Base-by-base conservation (phyloP, 179 eudicot species). In the Amaranthus tricolor region DNA sequence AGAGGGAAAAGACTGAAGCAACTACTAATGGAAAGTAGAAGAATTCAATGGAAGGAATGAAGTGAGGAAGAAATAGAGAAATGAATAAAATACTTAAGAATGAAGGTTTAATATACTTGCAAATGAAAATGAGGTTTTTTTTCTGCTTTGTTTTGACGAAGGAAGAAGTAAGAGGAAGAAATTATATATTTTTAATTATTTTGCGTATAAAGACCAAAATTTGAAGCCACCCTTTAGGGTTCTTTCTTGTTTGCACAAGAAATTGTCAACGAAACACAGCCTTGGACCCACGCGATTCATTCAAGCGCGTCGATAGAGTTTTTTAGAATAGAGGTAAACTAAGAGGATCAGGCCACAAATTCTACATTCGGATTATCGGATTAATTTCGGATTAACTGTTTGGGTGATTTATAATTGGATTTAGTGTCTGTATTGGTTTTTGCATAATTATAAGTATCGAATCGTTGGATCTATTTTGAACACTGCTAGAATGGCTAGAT, bases 221-320 rank as follows among this genome's bases (percentile, higher is more conserved):
- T 68, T 62, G 78, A 73, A 73, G 73, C 70, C 77, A 80, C 75
- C 59, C 71, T 50, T 62, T 72, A 75, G 74, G 81, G 63, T 77
- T 77, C 24, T 72, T 75, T 11, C 17, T 70, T 63, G 15, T 21
- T 62, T 49, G 50, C 43, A 51, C 60, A 48, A 67, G 81, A 77
- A 71, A 56, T 72, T 59, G 78, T 81, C 81, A 81, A 74, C 78
- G 40, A 77, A 69, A 45, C 51, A 16, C 56, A 68, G 43, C 62
- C 21, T 79, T 9, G 20, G 45, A 14, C 76, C 78, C 77, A 76
- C 83, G 80, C 83, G 79, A 60, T 16, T 66, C 40, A 5, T 52
- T 8, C 0, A 5, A 19, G 79, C 79, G 79, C 76, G 82, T 76
- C 76, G 12, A 62, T 59, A 31, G 16, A 21, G 21, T 40, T 15